phyloP scores from a whole-genome alignment of 2,329 filamentous ascomycete genomes.

The Fusarium hainanense region DNA sequence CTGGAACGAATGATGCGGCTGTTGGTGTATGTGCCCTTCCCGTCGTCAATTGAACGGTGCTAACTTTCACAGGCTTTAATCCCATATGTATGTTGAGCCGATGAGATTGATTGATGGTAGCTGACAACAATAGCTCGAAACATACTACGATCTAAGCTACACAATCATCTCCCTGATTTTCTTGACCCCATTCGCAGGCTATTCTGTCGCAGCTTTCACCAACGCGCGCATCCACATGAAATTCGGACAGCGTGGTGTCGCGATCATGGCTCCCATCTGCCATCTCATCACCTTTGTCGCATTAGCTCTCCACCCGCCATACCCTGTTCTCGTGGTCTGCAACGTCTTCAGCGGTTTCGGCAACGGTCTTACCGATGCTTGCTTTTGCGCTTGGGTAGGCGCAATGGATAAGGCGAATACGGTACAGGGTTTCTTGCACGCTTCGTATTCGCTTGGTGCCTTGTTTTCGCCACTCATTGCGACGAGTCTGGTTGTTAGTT shows the following conservation, averaged over 20 bases:
- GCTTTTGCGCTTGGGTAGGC: slow-evolving; percentile 65
- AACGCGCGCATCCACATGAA: slow-evolving; percentile 70
- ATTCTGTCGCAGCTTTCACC: slow-evolving; percentile 68
- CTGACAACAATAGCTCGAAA: slow-evolving; percentile 61
- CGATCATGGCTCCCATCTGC: slow-evolving; percentile 68
- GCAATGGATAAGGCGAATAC: slow-evolving; percentile 76
- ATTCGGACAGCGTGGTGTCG: slow-evolving; percentile 74
- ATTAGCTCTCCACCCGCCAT: slow-evolving; percentile 71
- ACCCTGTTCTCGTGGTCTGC: slow-evolving; percentile 70
- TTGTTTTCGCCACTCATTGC: slow-evolving; percentile 72
- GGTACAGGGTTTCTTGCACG: slow-evolving; percentile 73
- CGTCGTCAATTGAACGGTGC: not conserved
- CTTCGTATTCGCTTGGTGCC: slow-evolving; percentile 73
- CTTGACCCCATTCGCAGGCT: slow-evolving; percentile 71
- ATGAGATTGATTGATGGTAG: rapidly evolving
- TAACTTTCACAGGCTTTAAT: slow-evolving; percentile 38
- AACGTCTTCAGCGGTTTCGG: slow-evolving; percentile 74
- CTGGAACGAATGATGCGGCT: slow-evolving; percentile 72
- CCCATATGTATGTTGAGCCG: slow-evolving; percentile 29
- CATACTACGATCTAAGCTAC: slow-evolving; percentile 69
- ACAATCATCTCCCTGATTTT: slow-evolving; percentile 72
- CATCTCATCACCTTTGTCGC: slow-evolving; percentile 72
- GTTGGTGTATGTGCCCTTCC: slow-evolving; percentile 59
- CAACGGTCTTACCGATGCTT: slow-evolving; percentile 70
- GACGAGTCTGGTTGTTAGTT: slow-evolving; percentile 71